Conservation (phyloP, 164 flowering plant species). For the Saururus chinensis region DNA sequence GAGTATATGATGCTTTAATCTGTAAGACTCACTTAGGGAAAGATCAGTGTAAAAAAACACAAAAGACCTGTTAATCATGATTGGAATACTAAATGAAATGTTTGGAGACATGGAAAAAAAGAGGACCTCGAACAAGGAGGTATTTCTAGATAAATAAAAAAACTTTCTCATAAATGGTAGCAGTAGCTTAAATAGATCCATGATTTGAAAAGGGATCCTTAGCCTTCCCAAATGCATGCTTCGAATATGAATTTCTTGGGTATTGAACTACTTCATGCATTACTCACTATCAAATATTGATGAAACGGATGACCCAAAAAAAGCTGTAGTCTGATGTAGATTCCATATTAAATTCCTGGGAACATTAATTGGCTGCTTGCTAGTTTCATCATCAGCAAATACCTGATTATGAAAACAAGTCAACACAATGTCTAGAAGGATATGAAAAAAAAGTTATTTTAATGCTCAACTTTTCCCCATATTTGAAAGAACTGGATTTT, state of each 20-base stretch:
- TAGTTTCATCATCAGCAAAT: conserved; percentile 86
- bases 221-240: not conserved
- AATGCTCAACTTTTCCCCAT: not conserved
- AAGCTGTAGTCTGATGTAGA: conserved; percentile 61
- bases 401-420: conserved; percentile 29
- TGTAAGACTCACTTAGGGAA: no score
- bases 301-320: conserved; percentile 72
- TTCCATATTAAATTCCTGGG: conserved; percentile 75
- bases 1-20: no score
- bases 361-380: conserved; percentile 70
- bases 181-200: not conserved
- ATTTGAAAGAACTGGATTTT: not conserved
- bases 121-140: not conserved
- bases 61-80: no score
- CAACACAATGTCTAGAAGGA: no score
- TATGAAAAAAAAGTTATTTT: no score
- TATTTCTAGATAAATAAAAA: not conserved
- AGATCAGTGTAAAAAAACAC: no score
- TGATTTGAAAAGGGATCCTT: no score
- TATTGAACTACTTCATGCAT: not conserved
- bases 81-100: no score
- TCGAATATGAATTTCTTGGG: not conserved
- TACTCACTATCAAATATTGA: conserved; percentile 68
- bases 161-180: not conserved
- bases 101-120: not conserved